Evolutionary conservation across 2,329 filamentous ascomycete genomes (phyloP).

Genomic region (Apiospora saccharicola): DNA sequence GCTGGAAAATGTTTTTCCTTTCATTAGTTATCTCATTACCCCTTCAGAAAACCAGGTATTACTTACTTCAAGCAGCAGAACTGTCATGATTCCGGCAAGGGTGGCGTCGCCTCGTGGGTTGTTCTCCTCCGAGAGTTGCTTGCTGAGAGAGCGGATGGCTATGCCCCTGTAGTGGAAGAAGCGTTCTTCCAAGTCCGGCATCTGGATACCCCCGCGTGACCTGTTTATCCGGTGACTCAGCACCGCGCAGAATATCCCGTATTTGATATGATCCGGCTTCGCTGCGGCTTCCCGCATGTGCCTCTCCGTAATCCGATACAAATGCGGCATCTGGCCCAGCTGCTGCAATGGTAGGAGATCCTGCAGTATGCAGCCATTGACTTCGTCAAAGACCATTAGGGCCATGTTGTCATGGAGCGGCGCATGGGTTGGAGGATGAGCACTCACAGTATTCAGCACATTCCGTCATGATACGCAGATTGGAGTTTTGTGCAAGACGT

Average conservation of each 20-base stretch:
- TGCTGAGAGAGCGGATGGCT: constrained; percentile 42
- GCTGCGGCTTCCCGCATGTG: constrained; percentile 31
- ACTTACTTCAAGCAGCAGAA: constrained; percentile 44
- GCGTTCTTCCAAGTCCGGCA: constrained; percentile 33
- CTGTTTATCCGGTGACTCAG: constrained; percentile 45
- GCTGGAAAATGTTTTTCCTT: constrained; percentile 30
- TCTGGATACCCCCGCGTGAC: constrained; percentile 28
- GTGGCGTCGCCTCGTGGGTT: constrained; percentile 36
- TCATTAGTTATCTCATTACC: constrained; percentile 16
- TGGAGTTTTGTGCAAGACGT: constrained; percentile 4
- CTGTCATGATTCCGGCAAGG: constrained; percentile 43
- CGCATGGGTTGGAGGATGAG: neutral
- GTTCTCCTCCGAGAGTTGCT: constrained; percentile 35
- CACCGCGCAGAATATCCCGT: constrained; percentile 43
- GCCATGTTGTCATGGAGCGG: neutral
- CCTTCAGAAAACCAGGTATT: constrained; percentile 26
- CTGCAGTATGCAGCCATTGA: constrained; percentile 41
- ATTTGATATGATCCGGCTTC: constrained; percentile 39
- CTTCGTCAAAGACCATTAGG: constrained; percentile 28
- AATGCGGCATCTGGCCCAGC: constrained; percentile 37
- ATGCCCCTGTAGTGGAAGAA: constrained; percentile 43
- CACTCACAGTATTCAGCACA: constrained; percentile 37
- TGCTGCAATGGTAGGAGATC: constrained; percentile 34
- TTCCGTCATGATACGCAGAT: constrained; percentile 31
- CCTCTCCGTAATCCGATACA: constrained; percentile 38